phyloP scores from a whole-genome alignment of 371 early-diverging fungal genomes.

The Actinomortierella wolfii region DNA sequence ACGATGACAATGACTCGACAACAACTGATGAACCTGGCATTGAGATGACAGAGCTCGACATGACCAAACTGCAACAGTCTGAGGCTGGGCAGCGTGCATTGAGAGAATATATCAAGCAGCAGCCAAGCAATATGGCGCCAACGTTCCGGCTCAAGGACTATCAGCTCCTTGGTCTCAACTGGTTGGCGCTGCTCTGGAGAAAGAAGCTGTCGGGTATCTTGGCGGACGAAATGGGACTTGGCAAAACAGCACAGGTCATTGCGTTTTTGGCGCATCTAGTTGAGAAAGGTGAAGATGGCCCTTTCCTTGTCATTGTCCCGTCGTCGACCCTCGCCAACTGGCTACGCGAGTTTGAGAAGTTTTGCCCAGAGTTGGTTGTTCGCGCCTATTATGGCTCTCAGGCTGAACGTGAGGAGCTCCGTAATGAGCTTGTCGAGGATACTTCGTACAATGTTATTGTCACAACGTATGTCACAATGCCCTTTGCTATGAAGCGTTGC shows the following conservation, averaged over 20 bases:
- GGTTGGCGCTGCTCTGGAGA: constrained; percentile 86
- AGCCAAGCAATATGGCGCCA: constrained; percentile 61
- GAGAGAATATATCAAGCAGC: constrained; percentile 52
- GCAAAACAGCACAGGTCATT: constrained; percentile 98
- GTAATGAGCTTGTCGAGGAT: constrained; percentile 51
- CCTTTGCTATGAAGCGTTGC: too few species aligned
- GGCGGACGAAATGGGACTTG: constrained; percentile 97
- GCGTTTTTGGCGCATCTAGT: constrained; percentile 75
- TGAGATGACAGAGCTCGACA: constrained; percentile 18
- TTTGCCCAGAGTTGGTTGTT: constrained; percentile 72
- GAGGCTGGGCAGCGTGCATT: constrained; percentile 47
- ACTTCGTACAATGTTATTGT: constrained; percentile 49
- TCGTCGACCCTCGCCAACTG: constrained; percentile 91
- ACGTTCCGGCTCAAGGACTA: constrained; percentile 81
- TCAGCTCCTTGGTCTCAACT: constrained; percentile 93
- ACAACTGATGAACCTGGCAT: neutral
- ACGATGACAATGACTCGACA: neutral
- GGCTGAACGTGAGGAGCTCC: constrained; percentile 63
- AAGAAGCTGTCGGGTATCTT: constrained; percentile 85
- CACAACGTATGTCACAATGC: constrained; percentile 7
- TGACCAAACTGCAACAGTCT: constrained; percentile 23
- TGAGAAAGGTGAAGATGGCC: constrained; percentile 64
- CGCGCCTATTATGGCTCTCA: constrained; percentile 76
- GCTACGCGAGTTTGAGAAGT: constrained; percentile 83
- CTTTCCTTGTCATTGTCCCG: constrained; percentile 88